Base-by-base conservation (phyloP, 768 basidiomycete genomes). In the Ramaria sp. region DNA sequence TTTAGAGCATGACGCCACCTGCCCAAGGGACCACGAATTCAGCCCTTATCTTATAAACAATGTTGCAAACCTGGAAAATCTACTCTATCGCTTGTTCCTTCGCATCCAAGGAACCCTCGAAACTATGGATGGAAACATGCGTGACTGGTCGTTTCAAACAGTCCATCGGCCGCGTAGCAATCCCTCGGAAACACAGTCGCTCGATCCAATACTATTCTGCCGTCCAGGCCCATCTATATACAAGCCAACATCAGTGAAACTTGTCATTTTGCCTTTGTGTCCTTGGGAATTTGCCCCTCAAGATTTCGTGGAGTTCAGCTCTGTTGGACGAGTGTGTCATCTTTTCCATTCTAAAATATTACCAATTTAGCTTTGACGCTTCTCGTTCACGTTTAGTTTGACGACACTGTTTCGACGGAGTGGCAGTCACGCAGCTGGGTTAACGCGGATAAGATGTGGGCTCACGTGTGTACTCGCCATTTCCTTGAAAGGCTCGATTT, bases 221-320 rank as follows among this genome's bases (percentile, higher is more conserved):
- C 17, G 13, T 43, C 31, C 41, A 30, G 42, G 39, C 17, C 6
- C 24, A 15, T 24, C 53, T 7, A 9, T 15, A 19, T 7, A 11
- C 10, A 54, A 46, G 31, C 12, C 24, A 1, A 10, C n/a, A 17
- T 27, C 38, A 17, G 53, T 54, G 12, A 31, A 31, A 42, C 20
- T 54, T 6, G 53, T 46, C 12, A 54, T 54, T 11, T 22, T 54
- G 13, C 53, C 53, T 27, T 30, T 54, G 12, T 7, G 30, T n/a
- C 53, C 53, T 19, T 54, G 53, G 53, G 53, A 54, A 46, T 54
- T 54, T 46, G 17, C 19, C 12, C 27, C 37, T 12, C 37, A 46
- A 30, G 53, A 54, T 45, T 54, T 54, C 42, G 12, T 24, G 27
- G 31, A 46, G 1, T 46, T 54, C 11, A 30, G 11, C 10, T 13